These are phyloP conservation scores for Pulicaria dysenterica DNA, from an alignment of 129 eudicot genomes.

Conservation along the genomic window DNA sequence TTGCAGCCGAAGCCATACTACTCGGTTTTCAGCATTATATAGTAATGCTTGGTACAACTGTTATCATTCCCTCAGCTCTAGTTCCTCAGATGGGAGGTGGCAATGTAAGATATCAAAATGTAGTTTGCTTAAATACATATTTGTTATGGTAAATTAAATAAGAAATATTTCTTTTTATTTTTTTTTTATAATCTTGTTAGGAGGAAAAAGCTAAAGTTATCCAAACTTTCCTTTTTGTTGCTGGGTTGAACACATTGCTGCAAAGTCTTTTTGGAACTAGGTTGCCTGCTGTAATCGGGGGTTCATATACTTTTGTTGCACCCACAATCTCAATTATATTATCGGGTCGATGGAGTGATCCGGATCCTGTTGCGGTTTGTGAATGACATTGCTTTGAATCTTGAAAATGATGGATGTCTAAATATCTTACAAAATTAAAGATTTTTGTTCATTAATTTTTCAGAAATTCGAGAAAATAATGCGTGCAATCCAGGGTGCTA, in stretches of 20 bases:
- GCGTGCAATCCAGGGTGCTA: constrained; percentile 93
- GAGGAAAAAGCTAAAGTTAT: constrained; percentile 74
- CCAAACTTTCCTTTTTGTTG: constrained; percentile 76
- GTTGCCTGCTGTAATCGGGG: constrained; percentile 79
- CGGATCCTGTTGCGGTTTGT: constrained; percentile 59
- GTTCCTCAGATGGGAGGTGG: constrained; percentile 93
- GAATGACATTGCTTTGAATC: constrained; percentile 1
- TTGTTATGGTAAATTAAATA: background rate
- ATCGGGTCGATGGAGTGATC: constrained; percentile 64
- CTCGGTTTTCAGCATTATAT: constrained; percentile 73
- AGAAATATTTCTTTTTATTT: background rate
- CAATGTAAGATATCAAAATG: constrained; percentile 43
- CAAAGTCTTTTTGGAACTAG: constrained; percentile 66
- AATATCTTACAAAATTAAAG: background rate
- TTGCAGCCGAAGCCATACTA: constrained; percentile 75
- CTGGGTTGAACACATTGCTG: constrained; percentile 67
- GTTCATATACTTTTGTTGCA: constrained; percentile 68
- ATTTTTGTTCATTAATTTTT: background rate
- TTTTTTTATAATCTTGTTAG: constrained; percentile 35
- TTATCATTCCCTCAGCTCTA: constrained; percentile 68
- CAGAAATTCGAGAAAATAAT: constrained; percentile 89
- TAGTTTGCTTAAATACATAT: background rate
- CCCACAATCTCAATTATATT: constrained; percentile 70
- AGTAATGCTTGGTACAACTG: constrained; percentile 76
- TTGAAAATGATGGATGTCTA: constrained; percentile 4